Evolutionary conservation across 345 rosid species (phyloP).

Genomic region (Acer yangbiense): DNA sequence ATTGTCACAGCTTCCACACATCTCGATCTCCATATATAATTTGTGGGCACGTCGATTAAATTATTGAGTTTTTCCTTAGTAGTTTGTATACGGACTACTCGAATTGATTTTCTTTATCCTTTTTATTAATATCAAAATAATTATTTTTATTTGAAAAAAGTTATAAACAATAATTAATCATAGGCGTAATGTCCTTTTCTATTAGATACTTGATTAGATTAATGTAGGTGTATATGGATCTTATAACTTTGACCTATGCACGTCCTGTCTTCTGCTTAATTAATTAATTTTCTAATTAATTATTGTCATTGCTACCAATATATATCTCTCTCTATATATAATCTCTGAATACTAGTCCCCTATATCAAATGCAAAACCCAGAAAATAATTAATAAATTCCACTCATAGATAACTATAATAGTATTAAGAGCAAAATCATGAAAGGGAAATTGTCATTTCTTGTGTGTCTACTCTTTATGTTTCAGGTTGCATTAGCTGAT

Average conservation of each 20-base stretch:
- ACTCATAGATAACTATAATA: neutral
- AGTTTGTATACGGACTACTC: neutral
- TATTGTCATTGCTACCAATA: neutral
- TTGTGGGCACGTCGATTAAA: neutral
- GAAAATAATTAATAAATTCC: neutral
- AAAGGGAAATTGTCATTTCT: constrained; percentile 18
- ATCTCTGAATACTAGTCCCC: neutral
- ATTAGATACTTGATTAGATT: too few species aligned
- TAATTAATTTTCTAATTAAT: neutral
- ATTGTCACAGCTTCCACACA: neutral
- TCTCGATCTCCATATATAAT: neutral
- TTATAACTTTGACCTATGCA: neutral
- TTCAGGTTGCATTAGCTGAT: constrained; percentile 44
- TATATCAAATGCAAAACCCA: neutral
- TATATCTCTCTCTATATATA: too few species aligned
- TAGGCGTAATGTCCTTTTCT: too few species aligned
- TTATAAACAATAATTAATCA: too few species aligned
- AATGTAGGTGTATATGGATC: neutral
- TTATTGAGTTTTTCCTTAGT: neutral
- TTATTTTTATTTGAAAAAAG: too few species aligned
- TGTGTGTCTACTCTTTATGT: constrained; percentile 18
- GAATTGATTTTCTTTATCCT: neutral
- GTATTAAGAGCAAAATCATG: constrained; percentile 11
- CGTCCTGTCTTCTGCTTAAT: neutral
- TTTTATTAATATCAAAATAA: neutral